These are phyloP conservation scores for Keithomyces neogunnii DNA, from an alignment of 2,329 filamentous ascomycete genomes.

Conservation along the genomic window DNA sequence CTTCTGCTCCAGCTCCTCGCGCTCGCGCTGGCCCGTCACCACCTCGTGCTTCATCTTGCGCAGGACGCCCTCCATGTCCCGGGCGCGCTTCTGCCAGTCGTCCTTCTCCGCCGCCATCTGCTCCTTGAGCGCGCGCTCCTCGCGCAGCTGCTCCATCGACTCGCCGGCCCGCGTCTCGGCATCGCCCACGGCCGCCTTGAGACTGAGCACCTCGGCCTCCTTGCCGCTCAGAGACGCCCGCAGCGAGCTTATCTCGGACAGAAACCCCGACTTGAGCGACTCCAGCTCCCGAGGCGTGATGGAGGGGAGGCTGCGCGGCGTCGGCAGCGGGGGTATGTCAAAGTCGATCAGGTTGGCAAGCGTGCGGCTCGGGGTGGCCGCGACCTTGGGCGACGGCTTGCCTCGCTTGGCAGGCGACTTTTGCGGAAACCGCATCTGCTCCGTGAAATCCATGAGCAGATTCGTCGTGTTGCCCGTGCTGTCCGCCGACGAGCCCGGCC, in stretches of 20 bases:
- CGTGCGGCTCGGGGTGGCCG: slow-evolving; percentile 39
- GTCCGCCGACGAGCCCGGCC: slow-evolving; percentile 20
- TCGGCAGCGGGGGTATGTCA: slow-evolving; percentile 88
- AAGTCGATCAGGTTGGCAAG: slow-evolving; percentile 63
- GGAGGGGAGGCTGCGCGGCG: slow-evolving; percentile 81
- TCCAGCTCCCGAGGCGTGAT: slow-evolving; percentile 91
- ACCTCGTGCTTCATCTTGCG: slow-evolving; percentile 77
- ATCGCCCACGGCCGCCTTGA: slow-evolving; percentile 81
- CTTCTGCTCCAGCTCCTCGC: slow-evolving; percentile 67
- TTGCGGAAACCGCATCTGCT: slow-evolving; percentile 49
- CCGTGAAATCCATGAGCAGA: slow-evolving; percentile 80
- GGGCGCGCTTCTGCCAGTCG: slow-evolving; percentile 74
- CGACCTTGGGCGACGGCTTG: slow-evolving; percentile 18
- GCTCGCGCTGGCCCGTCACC: slow-evolving; percentile 66
- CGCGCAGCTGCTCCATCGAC: slow-evolving; percentile 72
- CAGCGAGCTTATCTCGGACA: slow-evolving; percentile 90
- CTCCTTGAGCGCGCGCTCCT: slow-evolving; percentile 64
- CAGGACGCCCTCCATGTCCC: slow-evolving; percentile 78
- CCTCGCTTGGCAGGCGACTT: slow-evolving; percentile 37
- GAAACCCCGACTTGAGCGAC: slow-evolving; percentile 79
- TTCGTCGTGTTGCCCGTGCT: slow-evolving; percentile 61
- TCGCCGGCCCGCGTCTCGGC: slow-evolving; percentile 88
- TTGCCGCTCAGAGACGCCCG: slow-evolving; percentile 87
- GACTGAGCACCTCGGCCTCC: slow-evolving; percentile 79
- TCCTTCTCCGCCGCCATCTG: slow-evolving; percentile 66